These are phyloP conservation scores for Trichoderma orchidacearum DNA, from an alignment of 495 filamentous ascomycete genomes.

Conservation along the genomic window DNA sequence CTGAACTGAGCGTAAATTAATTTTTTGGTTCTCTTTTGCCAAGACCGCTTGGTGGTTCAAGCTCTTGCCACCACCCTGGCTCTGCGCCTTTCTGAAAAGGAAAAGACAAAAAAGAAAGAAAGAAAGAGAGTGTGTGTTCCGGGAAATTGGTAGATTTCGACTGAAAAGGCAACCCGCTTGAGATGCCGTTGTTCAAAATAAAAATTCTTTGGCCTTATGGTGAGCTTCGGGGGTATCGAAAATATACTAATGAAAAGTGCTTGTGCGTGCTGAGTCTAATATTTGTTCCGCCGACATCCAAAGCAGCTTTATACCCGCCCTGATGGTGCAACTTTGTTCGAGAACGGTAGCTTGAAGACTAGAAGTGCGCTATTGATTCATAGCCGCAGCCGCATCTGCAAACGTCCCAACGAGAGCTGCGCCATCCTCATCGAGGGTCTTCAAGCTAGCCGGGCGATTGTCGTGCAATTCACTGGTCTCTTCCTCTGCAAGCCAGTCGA, in stretches of 20 bases:
- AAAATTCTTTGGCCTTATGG: not conserved
- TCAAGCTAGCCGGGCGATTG: conserved; percentile 24
- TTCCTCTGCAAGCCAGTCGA: conserved; percentile 35
- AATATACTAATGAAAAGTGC: not conserved
- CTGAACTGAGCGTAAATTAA: not conserved
- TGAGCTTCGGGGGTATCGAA: not conserved
- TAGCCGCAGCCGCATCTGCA: conserved; percentile 29
- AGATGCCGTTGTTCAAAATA: not conserved
- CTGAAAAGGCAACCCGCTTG: not conserved
- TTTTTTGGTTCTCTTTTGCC: not conserved
- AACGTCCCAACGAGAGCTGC: conserved; percentile 35
- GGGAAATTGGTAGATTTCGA: not conserved
- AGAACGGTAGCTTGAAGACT: not conserved
- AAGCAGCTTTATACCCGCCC: not conserved
- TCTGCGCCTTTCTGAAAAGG: not conserved
- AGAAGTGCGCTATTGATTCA: not conserved
- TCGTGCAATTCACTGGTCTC: conserved; percentile 29
- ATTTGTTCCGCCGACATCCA: not conserved
- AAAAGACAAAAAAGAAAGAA: too few species aligned
- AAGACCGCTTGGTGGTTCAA: not conserved
- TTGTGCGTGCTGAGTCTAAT: not conserved
- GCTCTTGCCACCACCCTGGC: not conserved
- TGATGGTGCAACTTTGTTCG: too few species aligned
- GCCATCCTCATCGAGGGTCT: conserved; percentile 12
- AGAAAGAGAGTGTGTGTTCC: not conserved